Conservation (phyloP, 1,139 yeast species). For the Pichia cactophila region DNA sequence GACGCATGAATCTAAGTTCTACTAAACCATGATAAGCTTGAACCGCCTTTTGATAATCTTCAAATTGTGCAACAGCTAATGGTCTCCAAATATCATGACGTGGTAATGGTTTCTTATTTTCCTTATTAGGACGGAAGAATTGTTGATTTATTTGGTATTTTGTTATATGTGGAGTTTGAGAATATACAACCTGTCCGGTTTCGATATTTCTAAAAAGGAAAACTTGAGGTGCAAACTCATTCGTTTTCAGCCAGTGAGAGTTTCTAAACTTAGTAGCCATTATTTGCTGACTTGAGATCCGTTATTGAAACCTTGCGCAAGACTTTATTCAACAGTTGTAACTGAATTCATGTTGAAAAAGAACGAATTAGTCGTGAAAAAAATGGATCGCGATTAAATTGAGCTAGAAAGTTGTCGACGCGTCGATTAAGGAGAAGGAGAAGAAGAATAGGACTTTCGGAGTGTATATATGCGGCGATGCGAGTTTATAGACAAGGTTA, state of each 20-base stretch:
- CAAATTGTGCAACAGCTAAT: constrained; percentile 77
- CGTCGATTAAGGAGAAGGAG: not conserved
- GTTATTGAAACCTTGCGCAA: not conserved
- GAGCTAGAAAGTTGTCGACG: not conserved
- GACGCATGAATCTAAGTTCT: constrained; percentile 66
- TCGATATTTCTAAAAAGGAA: constrained; percentile 77
- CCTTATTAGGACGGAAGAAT: constrained; percentile 80
- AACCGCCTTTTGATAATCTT: constrained; percentile 56
- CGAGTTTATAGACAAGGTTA: not conserved
- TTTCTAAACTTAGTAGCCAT: constrained; percentile 30
- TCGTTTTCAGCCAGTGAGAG: constrained; percentile 40
- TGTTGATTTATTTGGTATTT: constrained; percentile 66
- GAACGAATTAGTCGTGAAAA: no score
- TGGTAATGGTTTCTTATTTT: constrained; percentile 69
- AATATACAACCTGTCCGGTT: constrained; percentile 82
- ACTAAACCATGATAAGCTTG: constrained; percentile 71
- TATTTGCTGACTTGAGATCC: not conserved
- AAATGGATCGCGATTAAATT: not conserved
- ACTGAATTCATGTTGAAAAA: no score
- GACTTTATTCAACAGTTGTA: no score
- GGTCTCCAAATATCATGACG: constrained; percentile 88
- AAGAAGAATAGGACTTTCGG: no score
- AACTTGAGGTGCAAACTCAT: constrained; percentile 72
- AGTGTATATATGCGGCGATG: not conserved
- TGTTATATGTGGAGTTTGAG: constrained; percentile 67